Evolutionary conservation across 257 asterid species (phyloP), one percentile per base, ranked within the genome.

Genomic region (Capsicum pubescens): DNA sequence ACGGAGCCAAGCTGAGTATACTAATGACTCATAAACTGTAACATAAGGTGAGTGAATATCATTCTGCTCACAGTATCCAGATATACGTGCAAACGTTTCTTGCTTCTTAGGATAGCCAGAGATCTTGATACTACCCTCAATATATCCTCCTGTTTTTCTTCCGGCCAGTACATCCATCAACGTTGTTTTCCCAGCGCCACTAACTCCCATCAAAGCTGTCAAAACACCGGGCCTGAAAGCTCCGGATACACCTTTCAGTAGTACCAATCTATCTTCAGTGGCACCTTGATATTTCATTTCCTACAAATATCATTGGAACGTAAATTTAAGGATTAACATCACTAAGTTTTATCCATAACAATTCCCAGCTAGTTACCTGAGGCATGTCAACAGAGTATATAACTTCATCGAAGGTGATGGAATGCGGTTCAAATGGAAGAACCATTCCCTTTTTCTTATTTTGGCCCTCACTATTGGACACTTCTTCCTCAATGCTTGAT

Each of bases 331-430:
- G 44, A 39, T 39, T 39, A 39, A 4, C 44, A 39, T 80, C 9
- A 80, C n/a, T 46, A 80, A 44, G 6, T 17, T 50, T 71, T 3
- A 44, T 71, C n/a, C 17, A 9, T 19, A n/a, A 48, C 4, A 44
- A 59, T 7, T 59, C 55, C 10, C 17, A 17, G 69, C 3, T 36
- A 55, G 83, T 50, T 86, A 92, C 95, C 90, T 86, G 88, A 44
- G 93, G 95, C 94, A 91, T 92, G 87, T 92, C 92, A 56, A 92
- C 91, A 17, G 94, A 90, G 89, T 92, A 92, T 15, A 67, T 76
- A 36, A 92, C 84, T 42, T 91, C 92, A 82, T 89, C 83, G 74
- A 92, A 91, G 6, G 89, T 87, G 26, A 92, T 86, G 82, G 88
- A 89, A 85, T 89, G 93, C 2, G 94, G 94, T 80, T 88, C 87